Conservation (phyloP, 441 rosid species). For the Pelargonium cotyledonis region DNA sequence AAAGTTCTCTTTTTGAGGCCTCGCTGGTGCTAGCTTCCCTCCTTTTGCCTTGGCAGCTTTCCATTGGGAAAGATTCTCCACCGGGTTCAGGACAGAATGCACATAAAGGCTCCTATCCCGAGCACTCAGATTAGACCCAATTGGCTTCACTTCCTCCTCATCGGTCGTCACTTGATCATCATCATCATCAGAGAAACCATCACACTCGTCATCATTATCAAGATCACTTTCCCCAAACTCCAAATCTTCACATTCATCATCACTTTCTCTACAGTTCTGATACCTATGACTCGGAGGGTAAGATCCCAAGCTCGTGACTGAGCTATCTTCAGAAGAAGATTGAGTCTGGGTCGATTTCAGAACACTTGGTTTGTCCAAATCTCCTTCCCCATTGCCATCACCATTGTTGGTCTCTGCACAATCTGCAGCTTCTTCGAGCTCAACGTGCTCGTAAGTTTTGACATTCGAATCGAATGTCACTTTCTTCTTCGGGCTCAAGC, state of each 20-base stretch:
- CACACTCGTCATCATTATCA: constrained; percentile 37
- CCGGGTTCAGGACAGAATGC: constrained; percentile 20
- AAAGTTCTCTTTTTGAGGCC: constrained; percentile 14
- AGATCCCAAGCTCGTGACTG: constrained; percentile 38
- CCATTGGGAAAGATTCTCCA: constrained; percentile 24
- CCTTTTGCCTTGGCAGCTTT: constrained; percentile 18
- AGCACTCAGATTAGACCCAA: constrained; percentile 1
- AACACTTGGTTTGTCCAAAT: constrained; percentile 21
- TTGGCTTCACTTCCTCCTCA: constrained; percentile 29
- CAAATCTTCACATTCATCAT: constrained; percentile 53
- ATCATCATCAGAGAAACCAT: constrained; percentile 22
- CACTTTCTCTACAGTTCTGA: constrained; percentile 82
- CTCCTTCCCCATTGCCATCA: constrained; percentile 18
- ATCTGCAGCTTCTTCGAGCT: constrained; percentile 26
- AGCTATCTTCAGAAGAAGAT: constrained; percentile 46
- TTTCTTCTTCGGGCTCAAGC: constrained; percentile 42
- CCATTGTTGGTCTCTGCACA: constrained; percentile 23
- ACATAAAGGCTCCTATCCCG: constrained; percentile 13
- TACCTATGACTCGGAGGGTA: constrained; percentile 71
- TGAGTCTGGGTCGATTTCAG: constrained; percentile 15
- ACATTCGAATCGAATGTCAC: constrained; percentile 70
- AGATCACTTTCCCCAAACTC: constrained; percentile 50
- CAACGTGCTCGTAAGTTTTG: constrained; percentile 51
- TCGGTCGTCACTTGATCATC: constrained; percentile 21
- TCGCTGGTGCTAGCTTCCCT: neutral